Evolutionary conservation across 257 asterid genomes (phyloP).

Genomic region (Scutellaria galericulata): DNA sequence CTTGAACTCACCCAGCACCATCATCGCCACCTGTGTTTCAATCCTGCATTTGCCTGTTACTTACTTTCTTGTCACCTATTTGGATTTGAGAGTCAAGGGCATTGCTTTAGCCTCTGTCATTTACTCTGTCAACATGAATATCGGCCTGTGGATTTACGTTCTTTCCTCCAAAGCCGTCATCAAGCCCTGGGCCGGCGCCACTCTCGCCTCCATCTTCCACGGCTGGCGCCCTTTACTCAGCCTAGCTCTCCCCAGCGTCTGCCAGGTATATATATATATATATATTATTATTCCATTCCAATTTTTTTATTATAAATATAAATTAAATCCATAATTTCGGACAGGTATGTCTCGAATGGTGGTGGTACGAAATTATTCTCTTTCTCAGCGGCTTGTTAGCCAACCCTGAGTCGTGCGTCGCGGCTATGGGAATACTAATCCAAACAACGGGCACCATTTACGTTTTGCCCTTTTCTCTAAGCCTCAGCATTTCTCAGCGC

Average conservation of each 20-base stretch:
- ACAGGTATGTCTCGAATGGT: conserved; percentile 74
- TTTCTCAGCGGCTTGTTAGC: conserved; percentile 63
- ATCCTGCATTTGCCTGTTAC: conserved; percentile 63
- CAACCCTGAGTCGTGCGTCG: conserved; percentile 72
- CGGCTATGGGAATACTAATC: conserved; percentile 82
- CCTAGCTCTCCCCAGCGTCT: conserved; percentile 66
- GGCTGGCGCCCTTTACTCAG: conserved; percentile 70
- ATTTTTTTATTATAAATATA: no score
- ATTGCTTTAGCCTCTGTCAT: conserved; percentile 67
- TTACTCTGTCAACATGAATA: conserved; percentile 63
- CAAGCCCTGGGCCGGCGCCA: conserved; percentile 70
- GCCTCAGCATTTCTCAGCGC: conserved; percentile 71
- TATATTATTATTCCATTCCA: no score
- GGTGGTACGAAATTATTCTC: conserved; percentile 82
- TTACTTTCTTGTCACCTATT: conserved; percentile 59
- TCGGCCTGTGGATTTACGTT: conserved; percentile 58
- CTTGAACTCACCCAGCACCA: conserved; percentile 60
- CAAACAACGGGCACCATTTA: conserved; percentile 72
- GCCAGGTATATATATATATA: conserved; percentile 35
- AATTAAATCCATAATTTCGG: not conserved
- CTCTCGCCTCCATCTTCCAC: conserved; percentile 45
- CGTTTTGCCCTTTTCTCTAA: conserved; percentile 63
- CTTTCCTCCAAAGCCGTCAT: conserved; percentile 57
- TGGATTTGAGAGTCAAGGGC: conserved; percentile 61
- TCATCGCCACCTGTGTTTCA: conserved; percentile 64